Conservation (phyloP, 2,329 filamentous ascomycete species). For the Claviceps fusiformis region DNA sequence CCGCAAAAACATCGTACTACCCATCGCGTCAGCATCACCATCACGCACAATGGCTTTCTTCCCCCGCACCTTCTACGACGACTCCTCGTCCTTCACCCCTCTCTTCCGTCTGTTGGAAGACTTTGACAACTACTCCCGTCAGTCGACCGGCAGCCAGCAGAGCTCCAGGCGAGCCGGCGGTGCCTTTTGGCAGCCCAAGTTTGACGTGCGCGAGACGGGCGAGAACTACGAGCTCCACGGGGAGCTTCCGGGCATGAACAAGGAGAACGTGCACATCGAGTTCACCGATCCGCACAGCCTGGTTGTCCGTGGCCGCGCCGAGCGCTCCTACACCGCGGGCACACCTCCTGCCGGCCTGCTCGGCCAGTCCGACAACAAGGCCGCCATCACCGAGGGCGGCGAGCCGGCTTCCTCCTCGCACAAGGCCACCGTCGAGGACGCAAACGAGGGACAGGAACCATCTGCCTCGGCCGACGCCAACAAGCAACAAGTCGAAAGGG, state of each 20-base stretch:
- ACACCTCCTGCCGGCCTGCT: slow-evolving; percentile 30
- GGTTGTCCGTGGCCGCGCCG: slow-evolving; percentile 50
- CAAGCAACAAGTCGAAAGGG: slow-evolving; percentile 8
- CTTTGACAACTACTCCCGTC: slow-evolving; percentile 36
- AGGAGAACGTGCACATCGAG: slow-evolving; percentile 59
- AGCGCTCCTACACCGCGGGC: slow-evolving; percentile 40
- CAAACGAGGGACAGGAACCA: slow-evolving; percentile 11
- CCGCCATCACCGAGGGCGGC: slow-evolving; percentile 23
- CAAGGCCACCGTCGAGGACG: slow-evolving; percentile 50
- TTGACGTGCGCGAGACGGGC: slow-evolving; percentile 56
- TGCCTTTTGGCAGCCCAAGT: slow-evolving; percentile 51
- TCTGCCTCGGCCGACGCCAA: slow-evolving; percentile 6
- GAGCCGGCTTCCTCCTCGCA: slow-evolving; percentile 20
- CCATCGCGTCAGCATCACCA: slow-evolving; percentile 5
- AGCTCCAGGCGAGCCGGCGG: slow-evolving; percentile 11
- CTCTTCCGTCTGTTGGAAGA: slow-evolving; percentile 47
- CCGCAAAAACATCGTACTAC: slow-evolving; percentile 5
- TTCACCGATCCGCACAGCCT: slow-evolving; percentile 61
- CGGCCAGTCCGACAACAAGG: slow-evolving; percentile 20
- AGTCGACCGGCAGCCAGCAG: slow-evolving; percentile 10
- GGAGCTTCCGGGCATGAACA: slow-evolving; percentile 59
- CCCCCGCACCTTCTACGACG: slow-evolving; percentile 37
- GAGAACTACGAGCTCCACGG: slow-evolving; percentile 59
- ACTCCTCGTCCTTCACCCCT: slow-evolving; percentile 34
- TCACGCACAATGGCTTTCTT: slow-evolving; percentile 45